phyloP scores from a whole-genome alignment of 495 filamentous ascomycete genomes.

The Melanomma pulvis-pyrius region DNA sequence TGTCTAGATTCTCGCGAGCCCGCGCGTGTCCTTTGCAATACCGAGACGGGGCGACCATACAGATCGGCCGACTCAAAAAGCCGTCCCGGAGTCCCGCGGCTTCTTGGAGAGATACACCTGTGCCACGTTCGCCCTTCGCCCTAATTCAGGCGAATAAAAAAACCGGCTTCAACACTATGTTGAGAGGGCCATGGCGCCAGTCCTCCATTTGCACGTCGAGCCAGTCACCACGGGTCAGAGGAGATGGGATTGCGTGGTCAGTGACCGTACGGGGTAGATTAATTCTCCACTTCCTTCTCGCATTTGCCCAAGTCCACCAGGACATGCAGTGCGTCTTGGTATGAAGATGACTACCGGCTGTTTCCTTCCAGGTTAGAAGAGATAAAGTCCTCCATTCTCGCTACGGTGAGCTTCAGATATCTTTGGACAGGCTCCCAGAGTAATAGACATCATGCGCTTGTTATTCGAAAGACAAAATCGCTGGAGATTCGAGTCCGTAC shows the following conservation, averaged over 20 bases:
- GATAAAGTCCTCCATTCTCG: conserved; percentile 21
- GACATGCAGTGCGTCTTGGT: neutral
- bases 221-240: neutral
- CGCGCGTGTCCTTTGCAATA: neutral
- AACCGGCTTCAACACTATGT: neutral
- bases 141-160: conserved; percentile 1
- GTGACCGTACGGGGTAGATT: neutral
- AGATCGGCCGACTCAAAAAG: neutral
- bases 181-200: neutral
- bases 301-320: conserved; percentile 3
- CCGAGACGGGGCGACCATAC: conserved; percentile 1
- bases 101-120: neutral
- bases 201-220: neutral
- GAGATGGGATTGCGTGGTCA: neutral
- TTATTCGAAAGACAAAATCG: conserved; percentile 13
- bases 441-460: conserved; percentile 13
- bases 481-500: conserved; percentile 23
- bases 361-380: neutral
- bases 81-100: neutral
- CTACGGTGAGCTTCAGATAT: neutral
- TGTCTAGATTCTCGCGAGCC: neutral
- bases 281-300: neutral
- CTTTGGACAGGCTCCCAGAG: conserved; percentile 15
- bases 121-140: conserved; percentile 8
- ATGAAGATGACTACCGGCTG: neutral